Conservation (phyloP, 768 basidiomycete genomes). For the Mycena kentingensis region DNA sequence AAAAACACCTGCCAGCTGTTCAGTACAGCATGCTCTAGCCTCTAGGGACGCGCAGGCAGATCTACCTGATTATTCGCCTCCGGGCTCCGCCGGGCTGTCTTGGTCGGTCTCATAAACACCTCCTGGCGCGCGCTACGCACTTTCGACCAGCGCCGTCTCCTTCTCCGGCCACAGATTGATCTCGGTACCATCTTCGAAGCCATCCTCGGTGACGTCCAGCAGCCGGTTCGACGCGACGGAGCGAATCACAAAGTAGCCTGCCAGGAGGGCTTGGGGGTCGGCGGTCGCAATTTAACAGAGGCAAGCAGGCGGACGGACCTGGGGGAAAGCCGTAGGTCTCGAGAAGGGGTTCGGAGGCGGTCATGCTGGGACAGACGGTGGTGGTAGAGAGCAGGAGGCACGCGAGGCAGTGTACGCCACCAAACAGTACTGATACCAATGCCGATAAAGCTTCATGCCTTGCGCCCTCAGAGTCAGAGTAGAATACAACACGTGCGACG, state of each 20-base stretch:
- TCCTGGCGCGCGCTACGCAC: slow-evolving; percentile 40
- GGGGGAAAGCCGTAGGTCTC: slow-evolving; percentile 46
- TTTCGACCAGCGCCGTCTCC: slow-evolving; percentile 77
- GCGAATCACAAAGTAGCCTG: slow-evolving; percentile 65
- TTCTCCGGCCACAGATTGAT: slow-evolving; percentile 71
- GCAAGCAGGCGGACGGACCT: slow-evolving; percentile 9
- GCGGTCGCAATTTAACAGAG: neutral
- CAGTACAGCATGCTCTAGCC: neutral
- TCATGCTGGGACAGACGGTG: no score
- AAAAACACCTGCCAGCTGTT: slow-evolving; percentile 69
- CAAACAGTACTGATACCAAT: no score
- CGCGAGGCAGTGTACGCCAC: no score
- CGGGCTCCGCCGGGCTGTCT: slow-evolving; percentile 63
- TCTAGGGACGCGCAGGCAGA: neutral
- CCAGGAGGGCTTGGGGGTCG: slow-evolving; percentile 15
- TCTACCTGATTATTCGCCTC: slow-evolving; percentile 73
- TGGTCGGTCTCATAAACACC: neutral
- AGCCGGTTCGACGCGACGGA: slow-evolving; percentile 55
- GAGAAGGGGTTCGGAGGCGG: slow-evolving; percentile 28
- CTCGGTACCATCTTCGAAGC: slow-evolving; percentile 60
- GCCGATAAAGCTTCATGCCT: no score
- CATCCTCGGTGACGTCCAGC: slow-evolving; percentile 57
- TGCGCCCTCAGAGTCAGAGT: no score
- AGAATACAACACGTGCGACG: no score
- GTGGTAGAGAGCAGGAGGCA: no score